Conservation (phyloP, 1,139 yeast species). For the Kluyveromyces sp. region DNA sequence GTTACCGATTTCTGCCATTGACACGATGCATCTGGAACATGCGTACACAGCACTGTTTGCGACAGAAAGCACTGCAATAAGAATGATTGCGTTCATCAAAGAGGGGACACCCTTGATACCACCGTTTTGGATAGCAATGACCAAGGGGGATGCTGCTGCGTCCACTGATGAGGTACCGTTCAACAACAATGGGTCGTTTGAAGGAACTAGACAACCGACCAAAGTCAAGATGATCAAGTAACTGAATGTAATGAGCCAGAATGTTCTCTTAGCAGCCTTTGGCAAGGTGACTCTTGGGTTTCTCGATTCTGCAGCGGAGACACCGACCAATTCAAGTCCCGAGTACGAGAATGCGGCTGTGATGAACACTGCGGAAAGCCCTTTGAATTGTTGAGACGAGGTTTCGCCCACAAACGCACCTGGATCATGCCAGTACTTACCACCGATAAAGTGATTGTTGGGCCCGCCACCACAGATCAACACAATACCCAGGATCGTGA, state of each 20-base stretch:
- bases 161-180: slow-evolving; percentile 40
- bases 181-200: slow-evolving; percentile 44
- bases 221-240: slow-evolving; percentile 55
- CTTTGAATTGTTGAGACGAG: slow-evolving; percentile 41
- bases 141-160: slow-evolving; percentile 48
- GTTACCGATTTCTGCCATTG: slow-evolving; percentile 57
- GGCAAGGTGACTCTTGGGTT: slow-evolving; percentile 70
- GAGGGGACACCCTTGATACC: slow-evolving; percentile 43
- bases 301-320: slow-evolving; percentile 80
- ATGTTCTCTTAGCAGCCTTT: slow-evolving; percentile 66
- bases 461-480: slow-evolving; percentile 66
- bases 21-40: slow-evolving; percentile 57
- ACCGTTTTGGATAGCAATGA: slow-evolving; percentile 43
- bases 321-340: slow-evolving; percentile 70
- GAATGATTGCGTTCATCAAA: slow-evolving; percentile 43
- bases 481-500: slow-evolving; percentile 61
- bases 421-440: slow-evolving; percentile 53
- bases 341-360: slow-evolving; percentile 46
- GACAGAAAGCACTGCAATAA: slow-evolving; percentile 58
- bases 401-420: slow-evolving; percentile 56
- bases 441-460: slow-evolving; percentile 53
- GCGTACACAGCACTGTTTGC: slow-evolving; percentile 64
- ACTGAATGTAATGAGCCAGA: slow-evolving; percentile 66
- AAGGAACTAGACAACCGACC: slow-evolving; percentile 65
- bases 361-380: slow-evolving; percentile 44